Conservation (phyloP, 1,139 yeast genomes). For the Blastobotrys apis region DNA sequence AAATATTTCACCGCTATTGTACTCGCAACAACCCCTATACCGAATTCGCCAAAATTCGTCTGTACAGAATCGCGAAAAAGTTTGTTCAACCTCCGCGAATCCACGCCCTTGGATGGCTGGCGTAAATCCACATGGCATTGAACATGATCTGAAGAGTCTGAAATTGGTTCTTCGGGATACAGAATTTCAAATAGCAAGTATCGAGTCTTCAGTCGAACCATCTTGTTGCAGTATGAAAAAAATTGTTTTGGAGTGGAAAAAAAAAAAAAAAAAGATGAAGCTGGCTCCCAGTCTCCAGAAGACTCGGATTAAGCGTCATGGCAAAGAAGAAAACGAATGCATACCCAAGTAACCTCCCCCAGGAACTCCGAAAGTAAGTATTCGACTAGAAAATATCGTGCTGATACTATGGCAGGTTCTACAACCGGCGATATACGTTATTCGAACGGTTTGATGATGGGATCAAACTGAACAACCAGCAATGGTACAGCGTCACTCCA, state of each 20-base stretch:
- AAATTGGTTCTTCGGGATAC: conserved; percentile 47
- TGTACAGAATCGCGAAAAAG: conserved; percentile 52
- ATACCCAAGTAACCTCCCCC: too few species aligned
- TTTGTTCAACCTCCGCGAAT: conserved; percentile 31
- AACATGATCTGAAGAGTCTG: conserved; percentile 36
- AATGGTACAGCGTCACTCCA: conserved; percentile 93
- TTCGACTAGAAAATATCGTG: background rate
- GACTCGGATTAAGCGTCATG: too few species aligned
- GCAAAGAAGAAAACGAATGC: too few species aligned
- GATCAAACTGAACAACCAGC: conserved; percentile 63
- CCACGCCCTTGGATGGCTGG: conserved; percentile 22
- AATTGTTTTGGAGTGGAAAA: background rate
- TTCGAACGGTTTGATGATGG: conserved; percentile 68
- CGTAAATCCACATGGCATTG: conserved; percentile 19
- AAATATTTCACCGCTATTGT: conserved; percentile 67
- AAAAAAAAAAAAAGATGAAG: background rate
- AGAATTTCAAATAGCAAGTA: conserved; percentile 76
- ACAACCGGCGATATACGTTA: conserved; percentile 54
- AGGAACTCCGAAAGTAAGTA: background rate
- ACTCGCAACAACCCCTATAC: conserved; percentile 61
- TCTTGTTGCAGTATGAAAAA: conserved; percentile 33
- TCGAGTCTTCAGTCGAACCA: conserved; percentile 87
- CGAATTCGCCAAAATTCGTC: conserved; percentile 70
- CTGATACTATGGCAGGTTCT: conserved; percentile 42
- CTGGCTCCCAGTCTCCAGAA: too few species aligned